Conservation (phyloP, 768 basidiomycete genomes). For the Tylopilus cervinicoccineus region DNA sequence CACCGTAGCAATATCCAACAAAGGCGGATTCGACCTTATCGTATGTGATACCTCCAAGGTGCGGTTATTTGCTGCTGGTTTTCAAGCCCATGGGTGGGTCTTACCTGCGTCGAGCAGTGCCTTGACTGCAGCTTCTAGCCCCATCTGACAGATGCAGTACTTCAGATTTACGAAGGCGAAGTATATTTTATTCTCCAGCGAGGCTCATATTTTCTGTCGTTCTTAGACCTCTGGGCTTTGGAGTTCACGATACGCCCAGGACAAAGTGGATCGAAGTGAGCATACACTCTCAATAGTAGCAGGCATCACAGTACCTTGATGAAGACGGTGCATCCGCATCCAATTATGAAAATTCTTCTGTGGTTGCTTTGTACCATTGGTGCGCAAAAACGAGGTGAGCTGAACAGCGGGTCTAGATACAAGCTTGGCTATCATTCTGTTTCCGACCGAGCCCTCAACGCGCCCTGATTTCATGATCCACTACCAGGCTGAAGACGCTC, state of each 20-base stretch:
- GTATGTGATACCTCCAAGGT: conserved; percentile 67
- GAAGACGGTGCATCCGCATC: conserved; percentile 20
- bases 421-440: too few species aligned
- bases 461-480: too few species aligned
- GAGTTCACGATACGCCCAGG: conserved; percentile 1
- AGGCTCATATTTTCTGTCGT: conserved; percentile 65
- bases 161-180: background rate
- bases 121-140: conserved; percentile 82
- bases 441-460: too few species aligned
- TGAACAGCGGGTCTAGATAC: too few species aligned
- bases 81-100: background rate
- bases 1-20: conserved; percentile 78
- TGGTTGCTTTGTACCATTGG: conserved; percentile 6
- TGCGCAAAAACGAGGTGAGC: background rate
- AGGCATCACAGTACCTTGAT: too few species aligned
- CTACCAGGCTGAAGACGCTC: too few species aligned
- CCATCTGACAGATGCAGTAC: conserved; percentile 52
- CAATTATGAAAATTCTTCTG: conserved; percentile 17
- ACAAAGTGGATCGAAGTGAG: background rate
- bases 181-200: too few species aligned
- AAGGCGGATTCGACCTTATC: conserved; percentile 69
- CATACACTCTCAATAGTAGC: background rate
- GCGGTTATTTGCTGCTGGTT: background rate
- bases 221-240: conserved; percentile 61
- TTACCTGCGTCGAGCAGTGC: conserved; percentile 80